phyloP scores from a whole-genome alignment of 768 basidiomycete species.

The Crepidotus variabilis region DNA sequence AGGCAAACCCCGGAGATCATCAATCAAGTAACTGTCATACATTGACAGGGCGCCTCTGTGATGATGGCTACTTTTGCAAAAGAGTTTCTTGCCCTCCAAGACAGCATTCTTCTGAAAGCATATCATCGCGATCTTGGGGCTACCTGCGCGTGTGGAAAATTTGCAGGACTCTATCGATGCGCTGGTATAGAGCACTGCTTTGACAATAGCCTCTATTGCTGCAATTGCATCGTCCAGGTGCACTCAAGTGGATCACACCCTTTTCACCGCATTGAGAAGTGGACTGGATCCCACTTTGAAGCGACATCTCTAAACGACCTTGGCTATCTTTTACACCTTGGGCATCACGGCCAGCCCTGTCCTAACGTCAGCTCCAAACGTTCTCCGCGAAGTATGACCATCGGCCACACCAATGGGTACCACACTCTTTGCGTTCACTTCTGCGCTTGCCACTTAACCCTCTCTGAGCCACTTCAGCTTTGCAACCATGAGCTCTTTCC shows the following conservation, averaged over 20 bases:
- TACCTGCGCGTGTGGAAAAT: neutral
- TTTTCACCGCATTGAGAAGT: conserved; percentile 15
- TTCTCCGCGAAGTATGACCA: neutral
- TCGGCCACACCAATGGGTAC: conserved; percentile 17
- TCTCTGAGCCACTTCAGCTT: conserved; percentile 2
- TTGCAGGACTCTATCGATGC: neutral
- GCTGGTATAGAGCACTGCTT: conserved; percentile 6
- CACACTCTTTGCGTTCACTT: conserved; percentile 11
- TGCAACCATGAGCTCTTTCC: conserved; percentile 5
- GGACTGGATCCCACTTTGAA: conserved; percentile 12
- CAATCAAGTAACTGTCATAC: neutral
- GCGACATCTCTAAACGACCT: conserved; percentile 3
- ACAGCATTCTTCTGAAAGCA: conserved; percentile 4
- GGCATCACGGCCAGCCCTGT: conserved; percentile 14
- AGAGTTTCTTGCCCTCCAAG: conserved; percentile 3
- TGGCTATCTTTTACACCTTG: conserved; percentile 8
- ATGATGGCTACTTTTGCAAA: conserved; percentile 2
- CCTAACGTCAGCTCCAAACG: conserved; percentile 1
- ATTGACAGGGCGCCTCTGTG: conserved; percentile 2
- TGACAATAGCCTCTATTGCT: conserved; percentile 4
- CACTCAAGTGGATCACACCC: conserved; percentile 7
- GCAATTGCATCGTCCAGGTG: conserved; percentile 9
- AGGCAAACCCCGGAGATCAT: neutral
- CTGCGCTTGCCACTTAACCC: conserved; percentile 3
- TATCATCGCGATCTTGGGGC: conserved; percentile 1